These are phyloP conservation scores for Blastocystis hominis DNA, from an alignment of 352 stramenopile genomes.

Conservation along the genomic window DNA sequence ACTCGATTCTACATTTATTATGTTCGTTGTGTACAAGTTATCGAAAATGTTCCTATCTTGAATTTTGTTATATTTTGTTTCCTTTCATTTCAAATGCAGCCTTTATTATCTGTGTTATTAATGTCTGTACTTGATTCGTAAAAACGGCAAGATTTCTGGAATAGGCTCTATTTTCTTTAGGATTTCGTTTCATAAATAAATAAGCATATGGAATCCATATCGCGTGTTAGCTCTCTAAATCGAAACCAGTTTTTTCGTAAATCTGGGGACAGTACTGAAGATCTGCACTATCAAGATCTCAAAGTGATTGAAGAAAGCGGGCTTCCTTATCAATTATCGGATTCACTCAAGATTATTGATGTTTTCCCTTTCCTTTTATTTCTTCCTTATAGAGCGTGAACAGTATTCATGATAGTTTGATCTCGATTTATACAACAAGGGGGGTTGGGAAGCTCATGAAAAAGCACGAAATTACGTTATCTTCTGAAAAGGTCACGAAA, in stretches of 20 bases:
- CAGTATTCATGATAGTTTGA: background rate
- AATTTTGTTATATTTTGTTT: too few species aligned
- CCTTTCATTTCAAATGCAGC: too few species aligned
- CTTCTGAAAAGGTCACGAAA: background rate
- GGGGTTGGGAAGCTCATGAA: background rate
- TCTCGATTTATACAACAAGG: background rate
- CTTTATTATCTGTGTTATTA: too few species aligned
- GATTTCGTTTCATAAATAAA: background rate
- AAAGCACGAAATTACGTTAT: background rate
- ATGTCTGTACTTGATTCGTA: too few species aligned
- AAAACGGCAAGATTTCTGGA: too few species aligned
- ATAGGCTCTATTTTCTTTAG: too few species aligned
- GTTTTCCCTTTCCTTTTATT: background rate
- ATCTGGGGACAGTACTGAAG: background rate
- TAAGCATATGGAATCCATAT: background rate
- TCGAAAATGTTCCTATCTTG: too few species aligned
- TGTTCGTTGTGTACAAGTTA: background rate
- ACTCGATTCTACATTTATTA: background rate
- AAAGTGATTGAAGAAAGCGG: background rate
- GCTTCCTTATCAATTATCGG: background rate
- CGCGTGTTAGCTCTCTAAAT: background rate
- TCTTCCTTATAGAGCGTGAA: background rate
- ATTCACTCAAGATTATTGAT: background rate
- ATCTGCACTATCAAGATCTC: conserved; percentile 7
- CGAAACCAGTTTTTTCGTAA: background rate